A percentile compares a stretch with the other conserved stretches of the same genome.
phyloP scores from a whole-genome alignment of 2,329 filamentous ascomycete species.

The Monosporascus sp. region DNA sequence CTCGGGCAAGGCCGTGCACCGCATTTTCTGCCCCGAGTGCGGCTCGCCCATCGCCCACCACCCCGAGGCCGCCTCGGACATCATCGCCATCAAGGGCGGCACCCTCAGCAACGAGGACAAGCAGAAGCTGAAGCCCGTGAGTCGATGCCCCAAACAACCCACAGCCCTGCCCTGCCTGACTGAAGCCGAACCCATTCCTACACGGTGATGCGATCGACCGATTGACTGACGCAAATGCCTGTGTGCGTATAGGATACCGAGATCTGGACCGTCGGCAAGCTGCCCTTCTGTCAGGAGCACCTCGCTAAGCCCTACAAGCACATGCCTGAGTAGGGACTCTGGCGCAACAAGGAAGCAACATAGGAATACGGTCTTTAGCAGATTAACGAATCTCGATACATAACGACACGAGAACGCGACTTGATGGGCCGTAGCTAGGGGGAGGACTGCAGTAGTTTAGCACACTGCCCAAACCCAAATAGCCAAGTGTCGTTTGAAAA shows the following conservation, averaged over 20 bases:
- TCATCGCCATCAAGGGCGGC: constrained; percentile 65
- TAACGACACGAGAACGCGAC: no score
- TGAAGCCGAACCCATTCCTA: neutral
- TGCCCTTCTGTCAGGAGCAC: constrained; percentile 64
- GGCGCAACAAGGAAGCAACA: constrained; percentile 2
- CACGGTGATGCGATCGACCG: constrained; percentile 2
- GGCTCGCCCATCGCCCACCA: constrained; percentile 66
- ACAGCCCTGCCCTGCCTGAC: no score
- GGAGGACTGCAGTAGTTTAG: no score
- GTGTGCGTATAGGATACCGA: constrained; percentile 49
- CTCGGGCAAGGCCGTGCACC: constrained; percentile 59
- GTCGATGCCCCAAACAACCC: constrained; percentile 15
- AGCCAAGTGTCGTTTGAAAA: no score
- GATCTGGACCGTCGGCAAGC: constrained; percentile 65
- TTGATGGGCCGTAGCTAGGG: no score
- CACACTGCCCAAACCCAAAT: no score
- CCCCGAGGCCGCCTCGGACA: constrained; percentile 62
- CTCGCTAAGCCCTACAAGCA: constrained; percentile 57
- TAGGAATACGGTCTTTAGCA: no score
- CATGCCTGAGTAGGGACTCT: constrained; percentile 49
- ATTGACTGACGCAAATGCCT: constrained; percentile 2
- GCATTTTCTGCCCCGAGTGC: constrained; percentile 65
- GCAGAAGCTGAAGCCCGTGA: constrained; percentile 60
- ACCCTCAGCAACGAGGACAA: constrained; percentile 59
- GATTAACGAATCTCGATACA: no score